Evolutionary conservation across 352 stramenopile species (phyloP), one percentile per base, ranked within the genome.

Genomic region (Phytophthora pisi): DNA sequence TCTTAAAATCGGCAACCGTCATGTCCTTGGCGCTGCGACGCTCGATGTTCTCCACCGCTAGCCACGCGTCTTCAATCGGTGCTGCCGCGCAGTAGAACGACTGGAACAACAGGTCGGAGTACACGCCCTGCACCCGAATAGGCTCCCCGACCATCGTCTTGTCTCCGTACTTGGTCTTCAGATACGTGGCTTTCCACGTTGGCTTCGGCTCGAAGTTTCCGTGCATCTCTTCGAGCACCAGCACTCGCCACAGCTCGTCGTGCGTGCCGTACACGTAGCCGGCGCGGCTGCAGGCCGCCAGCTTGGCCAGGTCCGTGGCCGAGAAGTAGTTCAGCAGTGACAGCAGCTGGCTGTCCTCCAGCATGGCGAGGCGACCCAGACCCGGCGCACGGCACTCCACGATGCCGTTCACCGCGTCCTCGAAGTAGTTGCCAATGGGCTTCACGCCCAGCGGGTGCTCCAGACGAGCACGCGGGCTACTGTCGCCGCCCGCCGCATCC

Each of bases 61-160:
- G 11, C 89, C 88, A 96, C 10, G 71, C 72, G n/a, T 75, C 54
- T 52, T 89, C 69, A 38, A 91, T 88, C 7, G 83, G 85, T 20
- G 82, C 73, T 2, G 73, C 70, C 1, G 84, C 81, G 50, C 87
- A 96, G 67, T 92, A 93, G 71, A 91, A 95, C 50, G 88, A 84
- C 69, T 95, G 88, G 72, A 96, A 97, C 18, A 96, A 72, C 55
- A 94, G 52, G 51, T 97, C 89, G n/a, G 85, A 95, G 70, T 95
- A 97, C 55, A 97, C 81, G 8, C 86, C 86, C 16, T 77, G 45
- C 10, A 96, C 77, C 24, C 52, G 61, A 34, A 96, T 77, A 9
- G 77, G 78, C 10, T 40, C 56, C 10, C 43, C 13, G 3, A 54
- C 1, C 43, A 58, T 31, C 52, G 50, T 38, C 24, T 74, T 75